Evolutionary conservation across 2,329 filamentous ascomycete species (phyloP), one percentile per base, ranked within the genome.

Genomic region (Esteya vermicola): DNA sequence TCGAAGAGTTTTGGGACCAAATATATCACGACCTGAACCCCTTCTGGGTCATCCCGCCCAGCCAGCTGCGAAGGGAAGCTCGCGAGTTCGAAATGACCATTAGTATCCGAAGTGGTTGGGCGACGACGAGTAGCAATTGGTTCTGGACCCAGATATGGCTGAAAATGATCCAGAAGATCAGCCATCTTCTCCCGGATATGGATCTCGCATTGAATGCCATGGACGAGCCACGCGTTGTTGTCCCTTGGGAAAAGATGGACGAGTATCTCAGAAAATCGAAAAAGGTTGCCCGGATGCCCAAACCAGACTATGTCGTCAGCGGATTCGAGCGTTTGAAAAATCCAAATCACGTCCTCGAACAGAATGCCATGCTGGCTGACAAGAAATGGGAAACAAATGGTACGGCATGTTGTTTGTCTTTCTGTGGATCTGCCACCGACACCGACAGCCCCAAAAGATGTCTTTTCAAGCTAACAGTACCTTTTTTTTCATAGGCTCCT

Each of bases 121-220:
- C 72, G 6, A 64, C 57, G 9, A 60, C 70, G 2, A 56, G 52
- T 19, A 72, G 63, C 51, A 66, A 69, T 46, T 76, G 65, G 68
- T 73, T 70, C 50, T 77, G 66, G 70, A 72, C 66, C 4, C 55
- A 64, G 48, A 67, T 75, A 43, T 74, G 72, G 71, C 54, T 69
- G 25, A 55, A 67, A 37, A 59, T 75, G 58, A 60, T 72, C 48
- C 58, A 64, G 42, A 63, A 64, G 0, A 62, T 76, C n/a, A 63
- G 70, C 45, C 57, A 68, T 30, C 44, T 71, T 40, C 58, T 81
- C 14, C 77, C 77, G 2, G 76, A 82, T 49, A 75, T 82, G 69
- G 76, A 81, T 44, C 65, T 81, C 43, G 67, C 77, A 1, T 62
- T 81, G 43, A 82, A 81, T 46, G 63, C 70, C 25, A 74, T 81